Percentiles rank a stretch among this genome's conserved stretches.
phyloP scores from a whole-genome alignment of 2,329 filamentous ascomycete species.

The Neopestalotiopsis sp. region DNA sequence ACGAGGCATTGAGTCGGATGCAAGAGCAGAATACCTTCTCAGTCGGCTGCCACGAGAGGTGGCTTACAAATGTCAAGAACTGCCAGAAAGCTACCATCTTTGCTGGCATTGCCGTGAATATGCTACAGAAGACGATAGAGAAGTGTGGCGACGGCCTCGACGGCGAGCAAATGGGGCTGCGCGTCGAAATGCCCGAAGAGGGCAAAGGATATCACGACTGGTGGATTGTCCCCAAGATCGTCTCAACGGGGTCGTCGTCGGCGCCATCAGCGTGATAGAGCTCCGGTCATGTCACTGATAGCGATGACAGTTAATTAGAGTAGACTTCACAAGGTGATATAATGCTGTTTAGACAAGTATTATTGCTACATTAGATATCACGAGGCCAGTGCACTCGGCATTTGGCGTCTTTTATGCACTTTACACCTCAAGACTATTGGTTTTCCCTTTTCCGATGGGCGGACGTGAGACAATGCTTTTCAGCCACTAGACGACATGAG shows the following conservation, averaged over 20 bases:
- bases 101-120: constrained; percentile 66
- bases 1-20: constrained; percentile 61
- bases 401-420: not conserved
- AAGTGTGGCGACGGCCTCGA: constrained; percentile 14
- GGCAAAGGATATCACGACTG: constrained; percentile 65
- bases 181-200: constrained; percentile 56
- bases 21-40: constrained; percentile 58
- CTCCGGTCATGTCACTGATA: too few species aligned
- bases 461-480: not conserved
- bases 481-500: not conserved
- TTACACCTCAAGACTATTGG: not conserved
- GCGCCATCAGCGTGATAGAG: too few species aligned
- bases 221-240: constrained; percentile 66
- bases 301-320: not conserved
- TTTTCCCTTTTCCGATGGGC: not conserved
- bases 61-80: constrained; percentile 63
- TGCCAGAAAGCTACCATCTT: constrained; percentile 74
- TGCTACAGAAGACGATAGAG: constrained; percentile 61
- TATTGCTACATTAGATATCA: not conserved
- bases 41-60: constrained; percentile 63
- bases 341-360: not conserved
- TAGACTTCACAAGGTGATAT: constrained; percentile 17
- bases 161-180: constrained; percentile 41
- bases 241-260: constrained; percentile 20
- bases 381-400: not conserved